A percentile compares a stretch with the other conserved stretches of the same genome.
phyloP scores from a whole-genome alignment of 352 stramenopile species.

The Phytophthora rubi region DNA sequence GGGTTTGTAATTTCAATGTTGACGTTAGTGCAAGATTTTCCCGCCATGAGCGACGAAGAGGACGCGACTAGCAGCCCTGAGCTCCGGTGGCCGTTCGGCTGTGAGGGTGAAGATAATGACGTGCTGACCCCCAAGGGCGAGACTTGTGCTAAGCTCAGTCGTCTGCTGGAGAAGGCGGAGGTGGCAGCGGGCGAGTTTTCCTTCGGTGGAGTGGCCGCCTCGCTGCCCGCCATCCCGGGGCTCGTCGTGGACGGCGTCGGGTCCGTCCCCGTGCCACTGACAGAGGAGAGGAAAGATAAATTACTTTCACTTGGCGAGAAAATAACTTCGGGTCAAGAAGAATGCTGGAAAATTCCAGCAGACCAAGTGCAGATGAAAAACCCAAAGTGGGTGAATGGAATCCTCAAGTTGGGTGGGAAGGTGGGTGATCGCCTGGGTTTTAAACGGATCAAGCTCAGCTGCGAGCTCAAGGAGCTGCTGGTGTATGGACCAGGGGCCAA shows the following conservation, averaged over 20 bases:
- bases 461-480: constrained; percentile 45
- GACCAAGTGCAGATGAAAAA: constrained; percentile 7
- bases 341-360: not conserved
- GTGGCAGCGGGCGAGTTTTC: constrained; percentile 20
- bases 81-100: not conserved
- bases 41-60: not conserved
- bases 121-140: not conserved
- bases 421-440: constrained; percentile 12
- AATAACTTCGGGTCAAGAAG: not conserved
- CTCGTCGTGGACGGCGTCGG: constrained; percentile 20
- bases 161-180: constrained; percentile 10
- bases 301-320: constrained; percentile 10
- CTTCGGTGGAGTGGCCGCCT: not conserved
- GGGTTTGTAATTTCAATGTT: not conserved
- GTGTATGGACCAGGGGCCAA: constrained; percentile 46
- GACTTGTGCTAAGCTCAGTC: not conserved
- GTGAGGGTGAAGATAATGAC: not conserved
- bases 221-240: constrained; percentile 9
- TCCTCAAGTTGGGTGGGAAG: not conserved
- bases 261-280: constrained; percentile 6
- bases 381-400: not conserved
- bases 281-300: constrained; percentile 2
- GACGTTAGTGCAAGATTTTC: not conserved
- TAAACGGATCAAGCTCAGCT: constrained; percentile 14
- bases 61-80: not conserved